These are phyloP conservation scores for Garcia nutans DNA, from an alignment of 345 rosid genomes.

Conservation along the genomic window DNA sequence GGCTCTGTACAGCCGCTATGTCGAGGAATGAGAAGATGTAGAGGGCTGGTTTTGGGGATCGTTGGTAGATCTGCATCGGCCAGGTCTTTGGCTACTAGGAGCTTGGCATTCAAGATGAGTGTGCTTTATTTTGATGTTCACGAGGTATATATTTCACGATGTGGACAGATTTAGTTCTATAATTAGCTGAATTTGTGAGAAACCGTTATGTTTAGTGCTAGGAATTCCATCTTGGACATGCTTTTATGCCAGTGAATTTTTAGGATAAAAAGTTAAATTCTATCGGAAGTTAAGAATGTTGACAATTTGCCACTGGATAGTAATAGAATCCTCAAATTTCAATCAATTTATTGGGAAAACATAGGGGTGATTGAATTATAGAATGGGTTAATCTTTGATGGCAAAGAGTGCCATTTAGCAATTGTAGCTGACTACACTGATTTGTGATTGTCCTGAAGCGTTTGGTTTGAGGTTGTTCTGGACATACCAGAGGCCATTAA, in stretches of 20 bases:
- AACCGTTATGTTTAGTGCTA: not conserved
- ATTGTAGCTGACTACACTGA: not conserved
- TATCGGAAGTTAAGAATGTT: not conserved
- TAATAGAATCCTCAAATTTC: not conserved
- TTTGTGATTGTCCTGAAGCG: not conserved
- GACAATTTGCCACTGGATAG: not conserved
- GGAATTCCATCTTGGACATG: not conserved
- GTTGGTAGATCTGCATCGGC: slow-evolving; percentile 94
- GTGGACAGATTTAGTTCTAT: slow-evolving; percentile 1
- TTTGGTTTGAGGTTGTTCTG: not conserved
- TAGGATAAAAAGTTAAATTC: not conserved
- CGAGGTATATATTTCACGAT: slow-evolving; percentile 44
- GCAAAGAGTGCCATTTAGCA: not conserved
- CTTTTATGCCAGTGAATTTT: slow-evolving; percentile 2
- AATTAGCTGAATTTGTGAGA: not conserved
- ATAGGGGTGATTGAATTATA: not conserved
- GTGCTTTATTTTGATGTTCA: slow-evolving; percentile 90
- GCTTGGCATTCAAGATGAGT: slow-evolving; percentile 96
- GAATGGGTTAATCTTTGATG: no score
- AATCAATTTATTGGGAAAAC: not conserved
- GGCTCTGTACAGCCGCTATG: slow-evolving; percentile 95
- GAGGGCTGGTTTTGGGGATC: slow-evolving; percentile 92
- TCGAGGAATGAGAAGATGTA: slow-evolving; percentile 93
- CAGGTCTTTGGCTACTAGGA: slow-evolving; percentile 65
- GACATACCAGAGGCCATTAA: not conserved